Percentiles rank a stretch among this genome's conserved stretches.
Evolutionary conservation across 31 red algal genomes (phyloP).

Genomic region (Bonnemaisonia californica): DNA sequence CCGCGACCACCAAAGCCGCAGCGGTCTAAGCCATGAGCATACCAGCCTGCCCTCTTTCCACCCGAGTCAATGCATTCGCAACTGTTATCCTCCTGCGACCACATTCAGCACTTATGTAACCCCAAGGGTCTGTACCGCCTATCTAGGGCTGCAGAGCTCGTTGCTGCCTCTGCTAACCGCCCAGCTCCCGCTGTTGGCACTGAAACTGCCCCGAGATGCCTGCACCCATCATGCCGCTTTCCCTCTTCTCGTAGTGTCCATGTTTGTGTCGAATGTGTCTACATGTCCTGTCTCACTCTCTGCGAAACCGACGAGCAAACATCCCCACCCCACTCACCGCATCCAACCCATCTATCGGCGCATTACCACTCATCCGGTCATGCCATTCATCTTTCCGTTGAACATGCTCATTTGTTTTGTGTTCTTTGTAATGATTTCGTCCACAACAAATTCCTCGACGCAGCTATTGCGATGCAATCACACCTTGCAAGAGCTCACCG

Average conservation of each 20-base stretch:
- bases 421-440: conserved; percentile 67
- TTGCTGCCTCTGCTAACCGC: conserved; percentile 38
- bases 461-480: conserved; percentile 44
- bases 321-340: conserved; percentile 2
- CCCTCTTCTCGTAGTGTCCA: conserved; percentile 39
- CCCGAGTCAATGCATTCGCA: not conserved
- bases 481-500: conserved; percentile 43
- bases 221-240: conserved; percentile 46
- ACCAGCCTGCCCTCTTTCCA: too few relatives aligned
- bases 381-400: conserved; percentile 61
- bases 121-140: conserved; percentile 37
- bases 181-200: conserved; percentile 46
- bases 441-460: conserved; percentile 64
- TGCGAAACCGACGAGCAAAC: not conserved
- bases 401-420: conserved; percentile 70
- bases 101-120: conserved; percentile 23
- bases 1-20: too few relatives aligned
- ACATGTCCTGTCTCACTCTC: conserved; percentile 35
- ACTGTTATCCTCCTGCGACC: not conserved
- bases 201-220: conserved; percentile 58
- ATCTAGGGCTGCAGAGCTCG: conserved; percentile 45
- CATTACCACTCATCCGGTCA: conserved; percentile 44
- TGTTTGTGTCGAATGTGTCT: conserved; percentile 77
- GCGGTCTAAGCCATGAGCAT: too few relatives aligned
- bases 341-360: conserved; percentile 29